These are phyloP conservation scores for Pichia sp. DNA, from an alignment of 1,139 yeast species.

Conservation along the genomic window DNA sequence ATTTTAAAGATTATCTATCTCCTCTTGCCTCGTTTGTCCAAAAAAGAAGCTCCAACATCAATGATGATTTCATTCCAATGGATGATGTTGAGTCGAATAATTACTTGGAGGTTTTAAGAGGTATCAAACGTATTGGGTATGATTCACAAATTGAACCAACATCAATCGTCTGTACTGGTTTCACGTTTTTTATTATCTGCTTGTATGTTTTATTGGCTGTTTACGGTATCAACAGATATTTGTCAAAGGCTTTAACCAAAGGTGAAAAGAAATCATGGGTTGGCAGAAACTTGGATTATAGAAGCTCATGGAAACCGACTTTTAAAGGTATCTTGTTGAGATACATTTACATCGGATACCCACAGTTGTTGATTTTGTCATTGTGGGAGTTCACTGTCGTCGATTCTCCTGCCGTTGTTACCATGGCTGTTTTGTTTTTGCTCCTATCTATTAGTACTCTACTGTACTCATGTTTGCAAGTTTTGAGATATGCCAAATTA, in stretches of 20 bases:
- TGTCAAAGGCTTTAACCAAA: slow-evolving; percentile 32
- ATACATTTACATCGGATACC: slow-evolving; percentile 67
- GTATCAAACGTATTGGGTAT: slow-evolving; percentile 67
- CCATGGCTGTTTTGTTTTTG: slow-evolving; percentile 57
- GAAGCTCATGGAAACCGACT: slow-evolving; percentile 44
- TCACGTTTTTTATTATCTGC: slow-evolving; percentile 62
- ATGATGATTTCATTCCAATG: slow-evolving; percentile 12
- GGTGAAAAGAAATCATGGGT: slow-evolving; percentile 35
- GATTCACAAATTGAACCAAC: slow-evolving; percentile 64
- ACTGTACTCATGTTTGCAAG: slow-evolving; percentile 53
- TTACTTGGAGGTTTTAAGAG: slow-evolving; percentile 54
- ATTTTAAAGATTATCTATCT: not conserved
- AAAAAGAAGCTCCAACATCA: slow-evolving; percentile 1
- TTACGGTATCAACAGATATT: slow-evolving; percentile 37
- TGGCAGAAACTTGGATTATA: slow-evolving; percentile 38
- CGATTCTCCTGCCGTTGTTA: slow-evolving; percentile 72
- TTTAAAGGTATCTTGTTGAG: slow-evolving; percentile 63
- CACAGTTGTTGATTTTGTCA: slow-evolving; percentile 60
- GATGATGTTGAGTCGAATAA: slow-evolving; percentile 22
- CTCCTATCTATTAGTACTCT: slow-evolving; percentile 46
- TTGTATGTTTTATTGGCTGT: slow-evolving; percentile 53
- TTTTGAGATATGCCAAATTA: slow-evolving; percentile 43
- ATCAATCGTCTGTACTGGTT: slow-evolving; percentile 66
- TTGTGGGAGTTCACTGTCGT: slow-evolving; percentile 65
- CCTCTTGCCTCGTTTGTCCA: not conserved